A percentile compares a stretch with the other conserved stretches of the same genome.
These are phyloP conservation scores for Brassica napus DNA, from an alignment of 345 rosid genomes.

Conservation along the genomic window DNA sequence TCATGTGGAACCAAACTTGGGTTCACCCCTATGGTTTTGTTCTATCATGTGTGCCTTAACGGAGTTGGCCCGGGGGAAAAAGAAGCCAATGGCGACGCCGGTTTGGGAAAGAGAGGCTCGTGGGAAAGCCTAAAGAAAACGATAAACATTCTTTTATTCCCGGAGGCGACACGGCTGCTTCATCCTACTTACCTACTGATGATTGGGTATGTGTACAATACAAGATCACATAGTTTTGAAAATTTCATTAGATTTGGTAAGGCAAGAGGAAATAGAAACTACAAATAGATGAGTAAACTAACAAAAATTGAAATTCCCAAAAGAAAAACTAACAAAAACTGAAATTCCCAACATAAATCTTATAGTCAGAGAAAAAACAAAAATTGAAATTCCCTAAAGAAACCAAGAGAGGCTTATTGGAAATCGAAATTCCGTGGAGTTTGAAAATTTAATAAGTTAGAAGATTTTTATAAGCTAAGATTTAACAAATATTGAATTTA, in stretches of 20 bases:
- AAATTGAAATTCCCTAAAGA: too few relatives aligned
- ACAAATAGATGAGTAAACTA: not conserved
- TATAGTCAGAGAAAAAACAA: too few relatives aligned
- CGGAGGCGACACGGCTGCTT: slow-evolving; percentile 26
- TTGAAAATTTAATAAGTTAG: too few relatives aligned
- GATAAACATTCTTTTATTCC: slow-evolving; percentile 2
- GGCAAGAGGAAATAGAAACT: not conserved
- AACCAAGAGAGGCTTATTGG: too few relatives aligned
- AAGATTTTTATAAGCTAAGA: too few relatives aligned
- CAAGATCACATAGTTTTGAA: not conserved
- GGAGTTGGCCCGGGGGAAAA: slow-evolving; percentile 44
- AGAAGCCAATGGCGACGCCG: slow-evolving; percentile 39
- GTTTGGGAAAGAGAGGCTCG: slow-evolving; percentile 49
- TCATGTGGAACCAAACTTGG: too few relatives aligned
- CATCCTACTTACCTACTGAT: slow-evolving; percentile 36
- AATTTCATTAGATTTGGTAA: not conserved
- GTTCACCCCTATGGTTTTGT: too few relatives aligned
- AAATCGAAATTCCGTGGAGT: too few relatives aligned
- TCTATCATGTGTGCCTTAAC: slow-evolving; percentile 44
- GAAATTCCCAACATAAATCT: too few relatives aligned
- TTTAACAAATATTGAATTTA: too few relatives aligned
- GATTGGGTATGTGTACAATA: slow-evolving; percentile 24
- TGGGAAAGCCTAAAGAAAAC: not conserved
- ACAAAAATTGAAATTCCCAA: too few relatives aligned
- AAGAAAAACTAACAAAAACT: too few relatives aligned